Percentiles rank a stretch among this genome's conserved stretches.
phyloP scores from a whole-genome alignment of 495 filamentous ascomycete genomes.

The Hypoxylon intermedium region DNA sequence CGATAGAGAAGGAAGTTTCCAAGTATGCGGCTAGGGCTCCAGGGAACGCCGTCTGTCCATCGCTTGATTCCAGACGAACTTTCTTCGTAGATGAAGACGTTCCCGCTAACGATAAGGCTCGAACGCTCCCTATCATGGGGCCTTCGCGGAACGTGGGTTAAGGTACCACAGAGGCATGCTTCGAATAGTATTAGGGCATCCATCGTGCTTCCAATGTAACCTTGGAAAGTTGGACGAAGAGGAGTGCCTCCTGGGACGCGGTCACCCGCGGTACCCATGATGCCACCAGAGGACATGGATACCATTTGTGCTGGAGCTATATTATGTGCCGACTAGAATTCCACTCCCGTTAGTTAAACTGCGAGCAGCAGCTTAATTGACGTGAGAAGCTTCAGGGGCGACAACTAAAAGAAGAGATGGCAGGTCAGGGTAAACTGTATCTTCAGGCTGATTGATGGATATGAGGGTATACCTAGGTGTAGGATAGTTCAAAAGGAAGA shows the following conservation, averaged over 20 bases:
- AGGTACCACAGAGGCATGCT: conserved; percentile 69
- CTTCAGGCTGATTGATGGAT: not conserved
- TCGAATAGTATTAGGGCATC: conserved; percentile 81
- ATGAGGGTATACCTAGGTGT: conserved; percentile 10
- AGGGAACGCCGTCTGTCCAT: conserved; percentile 89
- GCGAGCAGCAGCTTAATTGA: conserved; percentile 19
- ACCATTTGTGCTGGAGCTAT: not conserved
- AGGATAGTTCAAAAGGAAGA: not conserved
- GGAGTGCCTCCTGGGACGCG: conserved; percentile 29
- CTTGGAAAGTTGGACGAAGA: conserved; percentile 61
- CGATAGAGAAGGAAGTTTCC: conserved; percentile 91
- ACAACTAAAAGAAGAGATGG: conserved; percentile 6
- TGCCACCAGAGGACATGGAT: conserved; percentile 19
- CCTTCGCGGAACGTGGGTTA: conserved; percentile 78
- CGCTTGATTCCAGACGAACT: conserved; percentile 87
- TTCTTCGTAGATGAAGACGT: conserved; percentile 90
- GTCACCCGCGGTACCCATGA: conserved; percentile 14
- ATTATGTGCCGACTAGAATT: conserved; percentile 2
- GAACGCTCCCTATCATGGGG: conserved; percentile 84
- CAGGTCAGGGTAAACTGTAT: conserved; percentile 25
- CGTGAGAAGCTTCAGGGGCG: conserved; percentile 20
- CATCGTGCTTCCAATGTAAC: conserved; percentile 73
- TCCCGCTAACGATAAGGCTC: conserved; percentile 77
- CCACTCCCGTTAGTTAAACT: conserved; percentile 9
- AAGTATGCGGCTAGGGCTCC: conserved; percentile 89